Base-by-base conservation (phyloP, 371 early-diverging fungal genomes). In the Phascolomyces articulosus region DNA sequence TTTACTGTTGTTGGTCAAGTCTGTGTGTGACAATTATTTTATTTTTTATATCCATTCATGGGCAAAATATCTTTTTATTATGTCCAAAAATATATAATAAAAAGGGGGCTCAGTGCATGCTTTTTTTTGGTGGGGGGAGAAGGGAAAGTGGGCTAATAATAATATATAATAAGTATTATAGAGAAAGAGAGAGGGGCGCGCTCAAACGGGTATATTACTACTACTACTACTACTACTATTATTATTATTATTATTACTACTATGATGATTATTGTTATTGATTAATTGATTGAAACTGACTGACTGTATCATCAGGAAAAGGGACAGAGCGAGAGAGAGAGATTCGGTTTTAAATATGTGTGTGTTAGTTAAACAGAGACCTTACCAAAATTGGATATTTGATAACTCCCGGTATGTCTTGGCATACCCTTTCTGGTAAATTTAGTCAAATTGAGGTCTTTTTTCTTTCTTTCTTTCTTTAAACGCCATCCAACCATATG, bases 371-470 rank as follows among this genome's bases (percentile, higher is more conserved):
- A 3, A 15, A 44, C 44, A 15, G 16, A 44, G 16, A n/a, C 51
- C 23, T 51, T 23, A 23, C 26, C 51, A 31, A 49, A 58, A 40
- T 40, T 31, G 38, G 40, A 38, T 24, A 24, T 23, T 59, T 58
- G 65, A 55, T 28, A 53, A 41, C 60, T 65, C 67, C 64, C 55
- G 63, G 64, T 51, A 63, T 41, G 63, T 68, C 68, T 68, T 68
- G 68, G 68, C 68, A 68, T 68, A 60, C 68, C 68, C 60, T 68
- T 68, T 68, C 58, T 53, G 62, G 68, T 63, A 60, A 68, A 68
- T 68, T 68, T 68, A 63, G 59, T 63, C 68, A 63, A 62, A 60
- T 63, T 53, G 57, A 67, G 68, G 54, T 29, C 47, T 24, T 38
- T 59, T 63, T 26, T 55, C 57, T 34, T 26, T 60, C 57, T 24